Percentiles rank a stretch among this genome's conserved stretches.
phyloP scores from a whole-genome alignment of 2,329 filamentous ascomycete genomes.

The Fusarium burgessii region DNA sequence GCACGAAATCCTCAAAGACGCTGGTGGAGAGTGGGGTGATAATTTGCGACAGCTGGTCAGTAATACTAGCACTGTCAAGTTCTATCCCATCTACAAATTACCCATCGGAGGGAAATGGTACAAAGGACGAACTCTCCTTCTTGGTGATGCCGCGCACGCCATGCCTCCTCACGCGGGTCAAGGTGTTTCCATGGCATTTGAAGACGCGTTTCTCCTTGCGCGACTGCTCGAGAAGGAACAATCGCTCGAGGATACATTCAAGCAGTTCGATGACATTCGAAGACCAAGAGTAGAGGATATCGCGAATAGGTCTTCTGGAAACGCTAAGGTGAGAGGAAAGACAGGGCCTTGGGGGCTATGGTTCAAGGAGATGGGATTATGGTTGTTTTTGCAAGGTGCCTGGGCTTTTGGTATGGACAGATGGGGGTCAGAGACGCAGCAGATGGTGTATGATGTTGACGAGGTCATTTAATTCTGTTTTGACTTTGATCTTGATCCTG shows the following conservation, averaged over 20 bases:
- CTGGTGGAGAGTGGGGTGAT: not conserved
- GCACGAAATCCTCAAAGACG: not conserved
- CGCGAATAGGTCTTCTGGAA: not conserved
- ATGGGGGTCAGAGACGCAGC: not conserved
- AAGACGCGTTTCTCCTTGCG: conserved; percentile 1
- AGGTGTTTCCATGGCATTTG: not conserved
- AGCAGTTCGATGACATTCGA: not conserved
- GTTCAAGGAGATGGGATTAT: not conserved
- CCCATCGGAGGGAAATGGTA: not conserved
- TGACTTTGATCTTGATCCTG: too few species aligned
- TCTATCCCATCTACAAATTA: conserved; percentile 6
- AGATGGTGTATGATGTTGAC: conserved; percentile 10
- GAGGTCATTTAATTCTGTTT: not conserved
- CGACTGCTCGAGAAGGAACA: not conserved
- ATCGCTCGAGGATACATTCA: not conserved
- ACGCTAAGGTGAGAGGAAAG: not conserved
- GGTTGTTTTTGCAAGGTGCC: not conserved
- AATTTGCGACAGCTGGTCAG: not conserved
- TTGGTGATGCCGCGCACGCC: not conserved
- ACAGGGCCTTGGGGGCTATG: not conserved
- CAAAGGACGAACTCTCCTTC: not conserved
- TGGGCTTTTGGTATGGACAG: conserved; percentile 2
- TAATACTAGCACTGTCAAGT: not conserved
- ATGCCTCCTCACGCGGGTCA: conserved; percentile 5
- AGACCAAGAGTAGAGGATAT: conserved; percentile 2